phyloP scores from a whole-genome alignment of 106 monocot genomes.

The Acorus calamus region DNA sequence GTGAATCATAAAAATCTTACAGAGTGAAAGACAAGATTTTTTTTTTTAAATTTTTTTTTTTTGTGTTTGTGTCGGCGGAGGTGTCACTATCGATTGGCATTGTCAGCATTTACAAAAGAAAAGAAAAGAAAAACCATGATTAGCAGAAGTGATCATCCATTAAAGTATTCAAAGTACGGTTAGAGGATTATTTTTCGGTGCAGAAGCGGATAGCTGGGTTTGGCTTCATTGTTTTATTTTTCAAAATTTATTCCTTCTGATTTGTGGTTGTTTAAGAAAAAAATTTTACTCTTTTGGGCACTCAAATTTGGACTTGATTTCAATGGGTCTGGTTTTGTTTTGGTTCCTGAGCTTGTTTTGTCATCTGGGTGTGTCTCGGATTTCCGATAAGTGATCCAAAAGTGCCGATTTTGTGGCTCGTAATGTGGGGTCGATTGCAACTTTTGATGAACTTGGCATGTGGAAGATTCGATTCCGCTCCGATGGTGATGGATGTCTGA shows the following conservation, averaged over 20 bases:
- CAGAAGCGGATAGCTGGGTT: not conserved
- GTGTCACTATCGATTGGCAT: slow-evolving; percentile 31
- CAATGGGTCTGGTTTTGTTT: not conserved
- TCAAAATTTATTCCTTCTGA: no score
- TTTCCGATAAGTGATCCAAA: not conserved
- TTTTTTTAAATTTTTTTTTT: no score
- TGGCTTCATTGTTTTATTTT: not conserved
- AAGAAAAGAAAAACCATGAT: slow-evolving; percentile 1
- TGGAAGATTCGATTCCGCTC: not conserved
- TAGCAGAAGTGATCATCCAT: slow-evolving; percentile 5
- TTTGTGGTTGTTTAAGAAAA: no score
- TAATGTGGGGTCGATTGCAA: not conserved
- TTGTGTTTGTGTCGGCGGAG: slow-evolving; percentile 26
- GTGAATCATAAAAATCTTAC: no score
- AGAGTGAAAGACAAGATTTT: no score
- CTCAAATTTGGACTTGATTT: no score
- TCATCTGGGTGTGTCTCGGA: slow-evolving; percentile 1
- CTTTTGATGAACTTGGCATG: not conserved
- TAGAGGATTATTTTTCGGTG: not conserved
- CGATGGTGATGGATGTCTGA: no score
- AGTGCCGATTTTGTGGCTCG: not conserved
- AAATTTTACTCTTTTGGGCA: no score
- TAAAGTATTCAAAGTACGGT: slow-evolving; percentile 6
- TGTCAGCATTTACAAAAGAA: slow-evolving; percentile 9
- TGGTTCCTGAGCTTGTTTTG: not conserved